These are phyloP conservation scores for Trypanosoma platydactyli DNA, from an alignment of 208 protist genomes.

Conservation along the genomic window DNA sequence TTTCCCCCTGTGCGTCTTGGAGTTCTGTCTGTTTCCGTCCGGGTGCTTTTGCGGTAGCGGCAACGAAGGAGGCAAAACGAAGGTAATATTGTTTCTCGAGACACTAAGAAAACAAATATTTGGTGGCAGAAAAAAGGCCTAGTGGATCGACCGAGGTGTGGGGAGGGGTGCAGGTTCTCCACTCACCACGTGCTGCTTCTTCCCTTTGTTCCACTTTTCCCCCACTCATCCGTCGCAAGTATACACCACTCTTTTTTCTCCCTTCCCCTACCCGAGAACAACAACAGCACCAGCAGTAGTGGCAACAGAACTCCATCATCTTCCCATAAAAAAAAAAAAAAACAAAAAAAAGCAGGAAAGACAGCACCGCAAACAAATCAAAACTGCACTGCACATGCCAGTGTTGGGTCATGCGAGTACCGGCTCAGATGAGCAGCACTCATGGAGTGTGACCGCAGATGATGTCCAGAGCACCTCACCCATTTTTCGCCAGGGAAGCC, in stretches of 20 bases:
- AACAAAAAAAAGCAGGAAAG: neutral
- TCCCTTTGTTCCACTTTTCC: too few species aligned
- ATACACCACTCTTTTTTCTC: too few species aligned
- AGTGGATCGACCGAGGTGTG: too few species aligned
- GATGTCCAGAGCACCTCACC: neutral
- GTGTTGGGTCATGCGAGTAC: neutral
- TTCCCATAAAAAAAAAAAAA: neutral
- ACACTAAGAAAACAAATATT: too few species aligned
- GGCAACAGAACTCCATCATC: neutral
- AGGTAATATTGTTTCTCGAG: too few species aligned
- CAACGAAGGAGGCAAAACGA: neutral
- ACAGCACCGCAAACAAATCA: too few species aligned
- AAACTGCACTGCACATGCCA: slow-evolving; percentile 1
- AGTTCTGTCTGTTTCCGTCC: neutral
- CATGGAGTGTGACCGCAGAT: slow-evolving; percentile 8
- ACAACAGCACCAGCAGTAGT: neutral
- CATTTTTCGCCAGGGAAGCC: neutral
- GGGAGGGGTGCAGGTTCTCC: too few species aligned
- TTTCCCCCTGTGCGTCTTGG: neutral
- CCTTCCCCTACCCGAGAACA: too few species aligned
- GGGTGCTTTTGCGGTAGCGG: neutral
- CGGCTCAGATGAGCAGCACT: neutral
- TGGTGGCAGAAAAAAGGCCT: too few species aligned
- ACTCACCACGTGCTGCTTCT: too few species aligned
- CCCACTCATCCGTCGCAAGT: too few species aligned